Conservation (phyloP, 1,284 basidiomycete genomes). For the Tilletia walkeri region DNA sequence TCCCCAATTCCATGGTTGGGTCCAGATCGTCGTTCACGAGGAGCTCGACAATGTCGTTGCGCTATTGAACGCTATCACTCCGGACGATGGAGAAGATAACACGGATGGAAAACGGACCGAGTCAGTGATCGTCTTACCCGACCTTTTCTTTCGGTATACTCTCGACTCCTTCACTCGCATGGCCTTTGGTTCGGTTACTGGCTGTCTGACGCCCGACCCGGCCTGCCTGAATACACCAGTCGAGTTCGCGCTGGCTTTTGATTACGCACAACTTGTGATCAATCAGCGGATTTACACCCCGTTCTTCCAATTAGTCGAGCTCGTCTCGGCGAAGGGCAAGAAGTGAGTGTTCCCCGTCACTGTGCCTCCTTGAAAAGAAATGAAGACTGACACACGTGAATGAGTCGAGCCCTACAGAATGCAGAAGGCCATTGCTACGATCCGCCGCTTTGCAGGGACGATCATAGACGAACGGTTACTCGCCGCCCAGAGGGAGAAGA, state of each 20-base stretch:
- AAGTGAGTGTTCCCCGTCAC: slow-evolving; percentile 15
- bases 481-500: background rate
- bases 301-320: slow-evolving; percentile 34
- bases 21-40: slow-evolving; percentile 38
- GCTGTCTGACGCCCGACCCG: slow-evolving; percentile 31
- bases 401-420: background rate
- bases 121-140: slow-evolving; percentile 29
- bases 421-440: slow-evolving; percentile 23
- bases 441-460: slow-evolving; percentile 34
- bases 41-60: slow-evolving; percentile 38
- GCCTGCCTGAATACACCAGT: slow-evolving; percentile 38
- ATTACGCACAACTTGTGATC: slow-evolving; percentile 49
- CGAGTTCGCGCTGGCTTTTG: slow-evolving; percentile 51
- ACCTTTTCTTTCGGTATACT: slow-evolving; percentile 36
- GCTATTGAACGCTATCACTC: slow-evolving; percentile 28
- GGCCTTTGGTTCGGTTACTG: slow-evolving; percentile 27
- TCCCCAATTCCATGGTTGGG: slow-evolving; percentile 36
- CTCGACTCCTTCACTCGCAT: slow-evolving; percentile 20
- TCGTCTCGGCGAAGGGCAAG: slow-evolving; percentile 28
- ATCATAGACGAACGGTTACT: slow-evolving; percentile 38
- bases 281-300: slow-evolving; percentile 41
- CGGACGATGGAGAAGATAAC: too few relatives aligned
- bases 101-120: background rate
- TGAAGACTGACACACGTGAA: too few relatives aligned
- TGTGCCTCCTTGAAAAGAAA: background rate